Conservation (phyloP, 768 basidiomycete species). For the Dioszegia hungarica region DNA sequence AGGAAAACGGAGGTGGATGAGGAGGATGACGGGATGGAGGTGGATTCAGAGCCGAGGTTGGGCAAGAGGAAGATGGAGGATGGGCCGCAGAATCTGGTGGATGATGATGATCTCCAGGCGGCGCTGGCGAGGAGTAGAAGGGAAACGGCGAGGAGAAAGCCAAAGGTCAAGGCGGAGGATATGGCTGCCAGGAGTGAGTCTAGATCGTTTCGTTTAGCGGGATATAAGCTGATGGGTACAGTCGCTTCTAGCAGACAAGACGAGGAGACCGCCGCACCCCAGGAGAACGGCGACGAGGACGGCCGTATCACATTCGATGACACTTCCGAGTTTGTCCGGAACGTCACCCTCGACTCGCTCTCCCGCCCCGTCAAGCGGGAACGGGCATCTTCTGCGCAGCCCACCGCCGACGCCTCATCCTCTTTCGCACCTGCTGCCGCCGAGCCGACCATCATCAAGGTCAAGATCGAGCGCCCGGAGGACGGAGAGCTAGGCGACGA, state of each 20-base stretch:
- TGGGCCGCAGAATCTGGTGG: constrained; percentile 83
- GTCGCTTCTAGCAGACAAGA: constrained; percentile 33
- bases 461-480: constrained; percentile 52
- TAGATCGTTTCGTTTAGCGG: constrained; percentile 29
- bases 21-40: constrained; percentile 64
- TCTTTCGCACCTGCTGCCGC: constrained; percentile 1
- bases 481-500: constrained; percentile 62
- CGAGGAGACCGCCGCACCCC: constrained; percentile 53
- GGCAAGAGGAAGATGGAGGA: constrained; percentile 60
- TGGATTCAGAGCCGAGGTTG: constrained; percentile 68
- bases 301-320: constrained; percentile 79
- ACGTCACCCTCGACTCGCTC: constrained; percentile 44
- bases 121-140: constrained; percentile 80
- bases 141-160: constrained; percentile 69
- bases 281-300: constrained; percentile 51
- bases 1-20: constrained; percentile 62
- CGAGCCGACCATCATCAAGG: constrained; percentile 27
- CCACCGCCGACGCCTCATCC: constrained; percentile 1
- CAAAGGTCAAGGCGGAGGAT: constrained; percentile 75
- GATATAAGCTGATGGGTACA: constrained; percentile 7
- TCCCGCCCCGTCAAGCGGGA: constrained; percentile 43
- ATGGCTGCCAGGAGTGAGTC: constrained; percentile 65
- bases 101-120: constrained; percentile 96
- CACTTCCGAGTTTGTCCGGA: constrained; percentile 91
- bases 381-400: constrained; percentile 49